Conservation (phyloP, 2,329 filamentous ascomycete species). For the Beauveria medogensis region DNA sequence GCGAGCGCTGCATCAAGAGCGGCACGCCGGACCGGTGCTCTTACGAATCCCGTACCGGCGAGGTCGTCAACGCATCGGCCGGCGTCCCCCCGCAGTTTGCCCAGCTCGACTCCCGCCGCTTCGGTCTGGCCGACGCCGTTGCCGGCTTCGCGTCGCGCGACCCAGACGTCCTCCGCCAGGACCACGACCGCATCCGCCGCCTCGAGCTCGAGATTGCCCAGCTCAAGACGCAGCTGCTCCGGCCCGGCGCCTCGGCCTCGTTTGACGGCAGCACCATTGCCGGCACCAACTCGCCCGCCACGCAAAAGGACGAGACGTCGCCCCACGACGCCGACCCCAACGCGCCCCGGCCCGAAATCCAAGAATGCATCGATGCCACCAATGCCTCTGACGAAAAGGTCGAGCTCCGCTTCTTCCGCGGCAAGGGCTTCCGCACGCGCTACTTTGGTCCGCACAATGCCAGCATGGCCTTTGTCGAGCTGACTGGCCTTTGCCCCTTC, state of each 20-base stretch:
- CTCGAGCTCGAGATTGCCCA: slow-evolving; percentile 52
- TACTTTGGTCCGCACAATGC: slow-evolving; percentile 55
- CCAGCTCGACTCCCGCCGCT: slow-evolving; percentile 32
- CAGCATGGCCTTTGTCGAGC: slow-evolving; percentile 51
- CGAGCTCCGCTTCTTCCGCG: slow-evolving; percentile 49
- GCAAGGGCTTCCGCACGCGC: slow-evolving; percentile 51
- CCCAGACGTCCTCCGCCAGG: slow-evolving; percentile 32
- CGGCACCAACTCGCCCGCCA: slow-evolving; percentile 35
- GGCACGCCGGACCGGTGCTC: slow-evolving; percentile 52
- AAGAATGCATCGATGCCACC: slow-evolving; percentile 32
- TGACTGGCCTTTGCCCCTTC: slow-evolving; percentile 49
- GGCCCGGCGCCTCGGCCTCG: slow-evolving; percentile 31
- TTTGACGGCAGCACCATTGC: slow-evolving; percentile 45
- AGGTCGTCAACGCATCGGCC: slow-evolving; percentile 40
- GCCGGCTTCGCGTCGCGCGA: slow-evolving; percentile 28
- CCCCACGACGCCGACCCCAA: slow-evolving; percentile 24
- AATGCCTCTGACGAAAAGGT: slow-evolving; percentile 37
- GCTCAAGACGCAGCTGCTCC: slow-evolving; percentile 43
- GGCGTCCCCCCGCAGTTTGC: slow-evolving; percentile 36
- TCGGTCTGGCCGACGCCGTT: slow-evolving; percentile 22
- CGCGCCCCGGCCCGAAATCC: slow-evolving; percentile 27
- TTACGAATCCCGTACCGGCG: slow-evolving; percentile 48
- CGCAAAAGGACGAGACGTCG: slow-evolving; percentile 33
- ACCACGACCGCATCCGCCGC: slow-evolving; percentile 50
- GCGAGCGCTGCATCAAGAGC: slow-evolving; percentile 54